A percentile compares a stretch with the other conserved stretches of the same genome.
phyloP scores from a whole-genome alignment of 2,329 filamentous ascomycete species.

The Colletotrichum sp. region DNA sequence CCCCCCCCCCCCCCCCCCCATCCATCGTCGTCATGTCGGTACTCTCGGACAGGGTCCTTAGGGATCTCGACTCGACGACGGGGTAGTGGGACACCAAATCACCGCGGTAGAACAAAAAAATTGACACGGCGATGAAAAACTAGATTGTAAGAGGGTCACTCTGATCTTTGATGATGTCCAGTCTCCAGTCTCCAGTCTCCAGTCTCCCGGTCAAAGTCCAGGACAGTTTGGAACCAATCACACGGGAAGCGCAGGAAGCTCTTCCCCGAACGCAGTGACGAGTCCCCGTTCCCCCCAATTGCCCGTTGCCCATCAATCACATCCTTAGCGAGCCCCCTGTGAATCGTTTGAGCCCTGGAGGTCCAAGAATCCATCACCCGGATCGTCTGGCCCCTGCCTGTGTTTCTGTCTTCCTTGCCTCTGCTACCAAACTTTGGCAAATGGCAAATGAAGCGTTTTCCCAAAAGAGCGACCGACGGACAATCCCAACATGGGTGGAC shows the following conservation, averaged over 20 bases:
- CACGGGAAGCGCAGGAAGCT: not conserved
- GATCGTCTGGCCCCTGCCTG: not conserved
- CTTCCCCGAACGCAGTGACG: not conserved
- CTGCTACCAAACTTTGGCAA: not conserved
- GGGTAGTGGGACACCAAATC: not conserved
- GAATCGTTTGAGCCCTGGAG: not conserved
- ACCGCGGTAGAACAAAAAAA: not conserved
- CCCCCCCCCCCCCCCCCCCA: not conserved
- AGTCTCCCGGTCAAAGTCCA: not conserved
- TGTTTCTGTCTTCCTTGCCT: not conserved
- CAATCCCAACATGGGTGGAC: constrained; percentile 5
- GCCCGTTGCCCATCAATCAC: constrained; percentile 8
- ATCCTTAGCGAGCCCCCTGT: not conserved
- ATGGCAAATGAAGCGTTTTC: constrained; percentile 12
- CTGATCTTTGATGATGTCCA: too few relatives aligned
- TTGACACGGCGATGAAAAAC: not conserved
- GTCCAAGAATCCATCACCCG: not conserved
- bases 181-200: not conserved
- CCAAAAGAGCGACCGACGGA: not conserved
- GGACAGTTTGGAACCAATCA: not conserved
- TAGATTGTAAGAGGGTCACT: not conserved
- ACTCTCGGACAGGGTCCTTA: not conserved
- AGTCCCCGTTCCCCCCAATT: not conserved
- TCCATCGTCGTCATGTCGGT: not conserved
- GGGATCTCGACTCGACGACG: not conserved